Evolutionary conservation across 2,329 filamentous ascomycete species (phyloP).

Genomic region (Thermomyces lanuginosus): DNA sequence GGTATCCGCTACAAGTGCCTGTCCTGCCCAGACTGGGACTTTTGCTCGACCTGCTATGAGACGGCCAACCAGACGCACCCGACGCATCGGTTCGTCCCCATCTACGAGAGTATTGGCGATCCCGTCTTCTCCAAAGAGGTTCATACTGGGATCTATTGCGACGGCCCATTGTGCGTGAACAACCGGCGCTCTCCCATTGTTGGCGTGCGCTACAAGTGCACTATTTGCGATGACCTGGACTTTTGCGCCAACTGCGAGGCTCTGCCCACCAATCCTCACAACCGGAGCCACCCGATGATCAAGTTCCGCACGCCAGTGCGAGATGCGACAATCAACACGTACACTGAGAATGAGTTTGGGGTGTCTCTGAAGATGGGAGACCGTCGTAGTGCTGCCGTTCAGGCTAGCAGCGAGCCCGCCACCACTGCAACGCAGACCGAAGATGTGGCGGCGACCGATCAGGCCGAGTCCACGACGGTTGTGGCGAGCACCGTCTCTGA

Average conservation of each 20-base stretch:
- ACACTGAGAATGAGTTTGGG: constrained; percentile 58
- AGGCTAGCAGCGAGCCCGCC: constrained; percentile 19
- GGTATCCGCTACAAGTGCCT: constrained; percentile 94
- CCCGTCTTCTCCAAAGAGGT: constrained; percentile 33
- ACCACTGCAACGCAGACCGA: neutral
- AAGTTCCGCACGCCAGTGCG: constrained; percentile 91
- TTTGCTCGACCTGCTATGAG: constrained; percentile 60
- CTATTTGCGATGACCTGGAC: constrained; percentile 85
- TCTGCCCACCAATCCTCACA: constrained; percentile 67
- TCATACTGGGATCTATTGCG: constrained; percentile 82
- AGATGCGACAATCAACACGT: constrained; percentile 71
- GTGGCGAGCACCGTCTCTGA: constrained; percentile 17
- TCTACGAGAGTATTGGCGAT: constrained; percentile 54
- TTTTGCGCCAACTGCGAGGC: constrained; percentile 93
- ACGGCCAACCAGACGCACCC: constrained; percentile 56
- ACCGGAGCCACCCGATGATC: constrained; percentile 89
- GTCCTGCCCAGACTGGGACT: constrained; percentile 95
- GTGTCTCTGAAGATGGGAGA: constrained; percentile 59
- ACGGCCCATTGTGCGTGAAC: constrained; percentile 69
- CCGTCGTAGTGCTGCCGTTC: constrained; percentile 35
- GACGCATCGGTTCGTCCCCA: constrained; percentile 70
- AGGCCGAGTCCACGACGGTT: neutral
- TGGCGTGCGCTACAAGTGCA: constrained; percentile 90
- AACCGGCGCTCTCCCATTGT: constrained; percentile 41
- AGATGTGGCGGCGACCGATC: too few species aligned